Evolutionary conservation across 106 monocot genomes (phyloP), one percentile per base, ranked within the genome.

Genomic region (Acorus gramineus): DNA sequence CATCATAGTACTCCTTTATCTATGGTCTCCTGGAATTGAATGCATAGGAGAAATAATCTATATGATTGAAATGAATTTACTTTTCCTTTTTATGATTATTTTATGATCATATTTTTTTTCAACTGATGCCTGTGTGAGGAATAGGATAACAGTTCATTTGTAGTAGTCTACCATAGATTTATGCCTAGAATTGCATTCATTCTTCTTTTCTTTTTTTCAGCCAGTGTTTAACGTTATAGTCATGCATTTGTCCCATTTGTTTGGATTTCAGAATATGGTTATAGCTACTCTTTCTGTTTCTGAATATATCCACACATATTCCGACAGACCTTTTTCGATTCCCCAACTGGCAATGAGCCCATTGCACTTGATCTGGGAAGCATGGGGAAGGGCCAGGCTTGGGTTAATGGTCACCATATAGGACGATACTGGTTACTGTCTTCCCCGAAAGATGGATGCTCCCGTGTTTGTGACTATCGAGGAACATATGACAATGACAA

Each of bases 371-470:
- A 87, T 63, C 72, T 96, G 44, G 87, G 90, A 62, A 83, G 82
- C 80, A 90, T 95, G 95, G 84, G 78, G 45, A 95, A 95, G 66
- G 95, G 95, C 8, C 84, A 87, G 63, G 95, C 85, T 49, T 96
- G 95, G 95, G 67, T 95, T 51, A 95, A 95, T 85, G 95, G 95
- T 7, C 75, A 82, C 71, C 82, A 74, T 61, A 78, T 95, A 73
- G 90, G 95, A 72, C 74, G 95, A 57, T 96, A 82, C 66, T 96
- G 95, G 95, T 87, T 90, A 53, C 53, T 80, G 11, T 62, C 84
- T 63, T 80, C 95, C 50, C 90, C 95, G 50, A 65, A 85, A 72
- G 42, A 59, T 76, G 95, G 95, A 65, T 96, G 95, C 59, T 53
- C 81, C 5, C 56, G 47, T 46, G 70, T 49, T 59, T 96, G 95